phyloP scores from a whole-genome alignment of 2,329 filamentous ascomycete genomes.

The Lachnellula occidentalis region DNA sequence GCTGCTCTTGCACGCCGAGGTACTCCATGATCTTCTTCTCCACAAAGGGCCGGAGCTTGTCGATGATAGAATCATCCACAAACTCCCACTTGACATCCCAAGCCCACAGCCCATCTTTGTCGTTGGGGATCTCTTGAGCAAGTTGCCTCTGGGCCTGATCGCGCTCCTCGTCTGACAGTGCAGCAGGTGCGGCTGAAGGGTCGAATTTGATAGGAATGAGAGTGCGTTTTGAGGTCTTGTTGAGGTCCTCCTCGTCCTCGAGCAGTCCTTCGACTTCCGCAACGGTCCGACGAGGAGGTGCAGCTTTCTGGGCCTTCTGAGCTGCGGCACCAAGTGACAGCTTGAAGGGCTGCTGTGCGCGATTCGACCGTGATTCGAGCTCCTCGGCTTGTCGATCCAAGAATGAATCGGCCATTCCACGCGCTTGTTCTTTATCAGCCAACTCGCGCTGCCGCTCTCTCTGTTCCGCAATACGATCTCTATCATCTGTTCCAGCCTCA shows the following conservation, averaged over 20 bases:
- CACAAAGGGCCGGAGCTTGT: constrained; percentile 89
- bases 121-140: constrained; percentile 83
- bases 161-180: constrained; percentile 81
- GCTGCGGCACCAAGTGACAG: constrained; percentile 86
- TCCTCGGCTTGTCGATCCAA: constrained; percentile 78
- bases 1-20: constrained; percentile 91
- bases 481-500: constrained; percentile 74
- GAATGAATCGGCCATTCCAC: constrained; percentile 86
- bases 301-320: constrained; percentile 59
- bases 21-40: constrained; percentile 98
- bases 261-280: constrained; percentile 91
- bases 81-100: constrained; percentile 92
- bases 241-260: constrained; percentile 88
- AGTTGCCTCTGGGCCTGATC: constrained; percentile 75
- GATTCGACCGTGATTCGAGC: constrained; percentile 48
- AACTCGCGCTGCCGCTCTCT: constrained; percentile 65
- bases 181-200: constrained; percentile 53
- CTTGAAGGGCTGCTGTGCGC: constrained; percentile 73
- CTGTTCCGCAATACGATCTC: constrained; percentile 72
- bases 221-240: constrained; percentile 62
- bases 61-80: constrained; percentile 73
- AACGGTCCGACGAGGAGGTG: constrained; percentile 67
- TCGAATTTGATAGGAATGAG: constrained; percentile 82
- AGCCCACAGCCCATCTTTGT: constrained; percentile 82
- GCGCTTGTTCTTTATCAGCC: constrained; percentile 70